Evolutionary conservation across 345 rosid genomes (phyloP), one percentile per base, ranked within the genome.

Genomic region (Hibiscus mutabilis): DNA sequence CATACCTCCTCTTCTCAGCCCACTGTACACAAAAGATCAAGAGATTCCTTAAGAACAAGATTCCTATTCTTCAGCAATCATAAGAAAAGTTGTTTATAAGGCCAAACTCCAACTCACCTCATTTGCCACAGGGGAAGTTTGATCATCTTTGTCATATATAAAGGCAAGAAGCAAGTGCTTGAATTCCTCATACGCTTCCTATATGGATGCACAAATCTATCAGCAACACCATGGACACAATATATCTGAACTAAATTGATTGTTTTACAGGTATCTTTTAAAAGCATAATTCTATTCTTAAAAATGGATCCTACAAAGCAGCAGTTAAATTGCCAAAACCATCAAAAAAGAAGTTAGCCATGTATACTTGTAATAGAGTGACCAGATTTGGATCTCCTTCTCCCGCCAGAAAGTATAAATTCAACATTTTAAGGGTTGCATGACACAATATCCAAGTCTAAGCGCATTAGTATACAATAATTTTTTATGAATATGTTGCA

Each of bases 101-200:
- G 21, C 16, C 11, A 59, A 60, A 66, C 33, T 16, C 47, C 60
- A 68, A 46, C 76, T 57, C 64, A 94, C 98, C 98, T 90, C 96
- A 84, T 84, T 85, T 10, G 92, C 89, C 77, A 91, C 97, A 0
- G 97, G 98, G 82, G 98, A 91, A 73, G 76, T 84, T 73, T 74
- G 82, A 73, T 94, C 97, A 78, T 88, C 80, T 82, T 87, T 76
- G 80, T 88, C 92, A 76, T 88, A 94, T 77, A 94, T 87, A 66
- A 91, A 86, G 51, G 97, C 92, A 81, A 94, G 95, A 79, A 94
- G 92, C 49, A 94, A 80, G 79, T 91, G 98, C 86, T 94, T 94
- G 85, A 94, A 91, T 79, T 94, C 98, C 91, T 86, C 93, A 46
- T 94, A 94, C 37, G 98, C 96, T 90, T 94, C 98, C 98, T 91